These are phyloP conservation scores for Parachaetomium inaequale DNA, from an alignment of 495 filamentous ascomycete genomes.

Conservation along the genomic window DNA sequence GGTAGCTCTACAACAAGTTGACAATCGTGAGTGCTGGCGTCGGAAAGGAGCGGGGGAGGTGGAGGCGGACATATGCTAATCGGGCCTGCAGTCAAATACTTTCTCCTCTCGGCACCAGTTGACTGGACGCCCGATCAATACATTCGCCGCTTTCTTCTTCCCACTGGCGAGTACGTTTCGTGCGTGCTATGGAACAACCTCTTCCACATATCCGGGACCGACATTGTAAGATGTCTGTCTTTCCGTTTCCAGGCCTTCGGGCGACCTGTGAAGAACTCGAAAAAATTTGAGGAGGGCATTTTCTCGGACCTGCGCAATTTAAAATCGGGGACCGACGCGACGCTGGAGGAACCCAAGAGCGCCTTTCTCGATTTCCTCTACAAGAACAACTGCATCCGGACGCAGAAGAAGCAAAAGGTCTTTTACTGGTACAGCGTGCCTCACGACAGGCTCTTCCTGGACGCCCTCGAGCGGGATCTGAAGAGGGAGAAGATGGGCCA, in stretches of 20 bases:
- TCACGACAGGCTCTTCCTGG: slow-evolving; percentile 94
- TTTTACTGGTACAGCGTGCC: slow-evolving; percentile 99
- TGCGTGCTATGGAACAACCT: slow-evolving; percentile 98
- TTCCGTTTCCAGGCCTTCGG: slow-evolving; percentile 99
- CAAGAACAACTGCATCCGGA: slow-evolving; percentile 99
- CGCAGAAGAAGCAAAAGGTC: slow-evolving; percentile 99
- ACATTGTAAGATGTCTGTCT: slow-evolving; percentile 96
- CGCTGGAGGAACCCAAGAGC: slow-evolving; percentile 97
- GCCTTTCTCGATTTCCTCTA: slow-evolving; percentile 97
- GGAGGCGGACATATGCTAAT: slow-evolving; percentile 14
- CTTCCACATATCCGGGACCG: slow-evolving; percentile 97
- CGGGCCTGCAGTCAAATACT: slow-evolving; percentile 81
- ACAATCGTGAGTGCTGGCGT: slow-evolving; percentile 72
- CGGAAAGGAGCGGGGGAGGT: not conserved
- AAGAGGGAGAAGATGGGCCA: slow-evolving; percentile 99
- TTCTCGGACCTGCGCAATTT: slow-evolving; percentile 98
- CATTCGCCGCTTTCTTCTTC: slow-evolving; percentile 89
- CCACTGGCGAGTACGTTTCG: slow-evolving; percentile 97
- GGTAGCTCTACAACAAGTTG: slow-evolving; percentile 95
- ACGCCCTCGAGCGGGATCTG: slow-evolving; percentile 92
- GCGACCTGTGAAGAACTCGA: slow-evolving; percentile 97
- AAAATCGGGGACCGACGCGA: slow-evolving; percentile 98
- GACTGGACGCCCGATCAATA: slow-evolving; percentile 98
- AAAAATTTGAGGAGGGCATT: slow-evolving; percentile 99
- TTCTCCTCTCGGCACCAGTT: slow-evolving; percentile 96